Evolutionary conservation across 1,284 basidiomycete species (phyloP), one percentile per base, ranked within the genome.

Genomic region (Naganishia cerealis): DNA sequence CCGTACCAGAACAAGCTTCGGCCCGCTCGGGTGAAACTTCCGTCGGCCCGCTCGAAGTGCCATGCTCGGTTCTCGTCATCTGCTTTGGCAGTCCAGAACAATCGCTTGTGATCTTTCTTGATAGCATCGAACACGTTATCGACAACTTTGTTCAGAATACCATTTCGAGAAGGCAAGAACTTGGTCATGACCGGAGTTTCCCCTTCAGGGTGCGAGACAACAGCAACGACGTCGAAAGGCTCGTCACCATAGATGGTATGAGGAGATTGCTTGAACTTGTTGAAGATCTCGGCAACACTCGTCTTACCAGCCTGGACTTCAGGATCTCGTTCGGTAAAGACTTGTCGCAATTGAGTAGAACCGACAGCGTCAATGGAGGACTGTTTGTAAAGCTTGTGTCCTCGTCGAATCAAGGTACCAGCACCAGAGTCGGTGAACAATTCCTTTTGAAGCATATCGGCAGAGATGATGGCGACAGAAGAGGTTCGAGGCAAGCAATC

Each of bases 11-110:
- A 99, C 77, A 99, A 83, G 76, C 88, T 93, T 79, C 83, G 79
- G 55, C 95, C 94, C 40, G 92, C 92, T 65, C 96, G 86, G 13
- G 94, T 96, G 84, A 99, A 99, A 81, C 90, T 92, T 9, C 95
- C 95, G 74, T 99, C 95, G 0, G 95, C 93, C 67, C 93, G 88
- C 84, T 99, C 96, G 78, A 97, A 99, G 83, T 99, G 95, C 95
- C 95, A 99, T 1, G 90, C 87, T 50, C 94, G 88, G 82, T 96
- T 84, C 83, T 98, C 95, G 80, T 99, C 94, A 74, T 97, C 94
- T 9, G 90, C 90, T 75, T 90, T 90, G 2, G 91, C 89, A 13
- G 94, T 97, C 95, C 96, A 99, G 84, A 99, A 95, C 48, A 99
- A 86, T 68, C 88, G 87, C 75, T 89, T 88, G 83, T 97, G 91